Base-by-base conservation (phyloP, 139 green algal genomes). In the Astrephomene gubernaculifera region DNA sequence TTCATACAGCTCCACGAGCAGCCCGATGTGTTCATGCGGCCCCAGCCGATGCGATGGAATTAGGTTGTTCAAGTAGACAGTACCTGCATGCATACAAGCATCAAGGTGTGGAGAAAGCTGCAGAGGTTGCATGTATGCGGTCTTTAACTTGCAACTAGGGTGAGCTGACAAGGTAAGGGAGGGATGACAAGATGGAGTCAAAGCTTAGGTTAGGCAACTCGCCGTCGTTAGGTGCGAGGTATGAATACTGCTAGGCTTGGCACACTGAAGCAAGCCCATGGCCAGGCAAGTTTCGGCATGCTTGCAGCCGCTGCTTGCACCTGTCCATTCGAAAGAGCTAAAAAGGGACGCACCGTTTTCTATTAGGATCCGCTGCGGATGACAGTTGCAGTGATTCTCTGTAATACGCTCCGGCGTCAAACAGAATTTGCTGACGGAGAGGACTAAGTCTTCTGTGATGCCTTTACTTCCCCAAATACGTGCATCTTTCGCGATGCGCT, bases 1-100 rank as follows among this genome's bases (percentile, higher is more conserved):
- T n/a, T 84, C 78, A 35, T 84, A 84, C 64, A 84, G 44, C 78
- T 84, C 78, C 41, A 75, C 78, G 14, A 84, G 78, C 4, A 84
- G 63, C 8, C 78, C 78, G 41, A 84, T 84, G 41, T 74, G 63
- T 53, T 84, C 78, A 35, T 84, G 78, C 0, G 61, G 78, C 8
- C 78, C 78, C 22, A 84, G 78, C 3, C 43, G 31, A 31, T 84
- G 22, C 0, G 25, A 4, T 61, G 63, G 78, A 9, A 84, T 84
- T 5, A 75, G 43, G 41, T 84, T 84, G 35, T 84, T 84, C 6
- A 84, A 6, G 63, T 84, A 84, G 0, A 84, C 78, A 0, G 22
- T 65, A 12, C 78, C 78, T 71, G 38, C 17, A 0, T 3, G 35
- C 35, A 7, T 5, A 33, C 3, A 52, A 33, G 57, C 21, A 5